Evolutionary conservation across 2,329 filamentous ascomycete genomes (phyloP), one percentile per base, ranked within the genome.

Genomic region (Hymenoscyphus fructigenus): DNA sequence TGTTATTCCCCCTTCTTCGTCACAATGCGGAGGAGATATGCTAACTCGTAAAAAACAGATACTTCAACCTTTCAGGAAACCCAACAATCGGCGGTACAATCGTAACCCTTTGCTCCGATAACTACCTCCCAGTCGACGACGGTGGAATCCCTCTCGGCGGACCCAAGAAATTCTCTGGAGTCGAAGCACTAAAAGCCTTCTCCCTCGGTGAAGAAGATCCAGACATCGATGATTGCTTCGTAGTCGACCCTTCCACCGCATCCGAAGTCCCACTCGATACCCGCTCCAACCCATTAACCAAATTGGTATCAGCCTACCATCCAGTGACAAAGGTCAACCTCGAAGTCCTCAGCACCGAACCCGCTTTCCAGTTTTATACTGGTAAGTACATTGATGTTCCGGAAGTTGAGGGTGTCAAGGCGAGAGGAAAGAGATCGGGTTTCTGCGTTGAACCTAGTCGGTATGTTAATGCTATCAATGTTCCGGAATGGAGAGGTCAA

Each of bases 291-390:
- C 85, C 90, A 0, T 81, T 97, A 47, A 83, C 82, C 64, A 87
- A 85, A 65, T 85, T 94, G 57, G 86, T 91, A 57, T 81, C 85
- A 28, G 91, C 95, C 65, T 85, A 85, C 77, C 92, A 97, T 77
- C 86, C 92, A 5, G 82, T 81, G 59, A 90, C 88, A 32, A 86
- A 87, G 68, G 83, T 97, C 70, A 90, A 96, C 76, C 86, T 98
- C 59, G 91, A 97, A 78, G 90, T 97, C 5, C 82, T 88, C 73
- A 95, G 91, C 81, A 98, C 94, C 0, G 94, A 98, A 81, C 95
- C 95, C 0, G 91, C 92, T 0, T 98, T 97, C 83, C 94, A 98
- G 78, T 96, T 97, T 80, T 98, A 98, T 79, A 96, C 93, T 0
- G 95, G 94, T 69, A 89, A 91, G 75, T 89, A 88, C 74, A 93